A percentile compares a stretch with the other conserved stretches of the same genome.
Evolutionary conservation across 2,329 filamentous ascomycete species (phyloP).

Genomic region (Ciborinia camelliae): DNA sequence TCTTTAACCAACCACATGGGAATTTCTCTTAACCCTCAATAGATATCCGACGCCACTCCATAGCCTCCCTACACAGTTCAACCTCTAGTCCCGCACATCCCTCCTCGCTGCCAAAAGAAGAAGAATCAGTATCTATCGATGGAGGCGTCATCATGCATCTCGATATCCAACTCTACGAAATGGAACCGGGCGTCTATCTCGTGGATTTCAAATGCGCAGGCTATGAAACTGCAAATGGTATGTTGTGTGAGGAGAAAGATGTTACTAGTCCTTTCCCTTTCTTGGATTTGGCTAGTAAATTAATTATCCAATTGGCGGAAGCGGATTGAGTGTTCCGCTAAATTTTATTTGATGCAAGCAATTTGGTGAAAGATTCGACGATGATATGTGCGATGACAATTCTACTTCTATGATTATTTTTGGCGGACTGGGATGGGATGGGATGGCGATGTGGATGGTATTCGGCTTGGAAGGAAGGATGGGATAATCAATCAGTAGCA

Average conservation of each 20-base stretch:
- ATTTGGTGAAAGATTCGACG: background rate
- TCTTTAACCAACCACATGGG: constrained; percentile 48
- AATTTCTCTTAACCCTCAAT: constrained; percentile 47
- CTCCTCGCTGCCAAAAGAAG: constrained; percentile 19
- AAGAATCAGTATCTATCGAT: constrained; percentile 29
- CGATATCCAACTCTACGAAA: constrained; percentile 93
- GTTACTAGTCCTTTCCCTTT: constrained; percentile 95
- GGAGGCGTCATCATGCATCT: constrained; percentile 77
- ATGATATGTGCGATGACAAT: background rate
- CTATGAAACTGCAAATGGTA: constrained; percentile 77
- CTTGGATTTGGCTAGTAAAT: constrained; percentile 83
- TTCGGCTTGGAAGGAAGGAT: background rate
- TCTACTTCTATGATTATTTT: background rate
- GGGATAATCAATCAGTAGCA: background rate
- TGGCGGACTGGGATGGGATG: background rate
- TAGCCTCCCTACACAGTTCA: constrained; percentile 37
- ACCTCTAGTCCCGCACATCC: constrained; percentile 32
- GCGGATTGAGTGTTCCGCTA: constrained; percentile 50
- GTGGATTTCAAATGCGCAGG: constrained; percentile 99
- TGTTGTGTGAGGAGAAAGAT: constrained; percentile 83
- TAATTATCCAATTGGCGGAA: constrained; percentile 91
- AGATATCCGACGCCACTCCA: constrained; percentile 43
- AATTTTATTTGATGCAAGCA: background rate
- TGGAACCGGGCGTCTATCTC: constrained; percentile 88
- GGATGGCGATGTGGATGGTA: background rate